Conservation (phyloP, 169 alveolate genomes). For the Eimeria necatrix region DNA sequence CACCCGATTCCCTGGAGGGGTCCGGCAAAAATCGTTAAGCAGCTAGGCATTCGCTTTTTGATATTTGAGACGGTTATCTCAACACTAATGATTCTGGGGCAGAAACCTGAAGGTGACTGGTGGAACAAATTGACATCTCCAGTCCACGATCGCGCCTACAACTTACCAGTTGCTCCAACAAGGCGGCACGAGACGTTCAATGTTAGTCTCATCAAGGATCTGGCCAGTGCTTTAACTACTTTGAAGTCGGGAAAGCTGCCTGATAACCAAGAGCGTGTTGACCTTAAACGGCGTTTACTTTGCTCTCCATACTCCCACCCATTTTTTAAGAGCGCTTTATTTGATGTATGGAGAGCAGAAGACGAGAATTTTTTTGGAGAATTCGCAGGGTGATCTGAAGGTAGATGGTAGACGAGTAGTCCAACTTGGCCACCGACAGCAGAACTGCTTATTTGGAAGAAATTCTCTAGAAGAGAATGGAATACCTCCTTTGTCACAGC, state of each 20-base stretch:
- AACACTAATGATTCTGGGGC: not conserved
- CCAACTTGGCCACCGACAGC: no score
- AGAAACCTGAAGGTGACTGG: not conserved
- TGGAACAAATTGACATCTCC: not conserved
- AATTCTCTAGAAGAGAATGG: no score
- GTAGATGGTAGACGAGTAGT: no score
- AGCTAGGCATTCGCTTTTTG: not conserved
- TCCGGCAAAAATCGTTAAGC: not conserved
- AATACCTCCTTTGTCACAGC: no score
- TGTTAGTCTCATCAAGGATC: not conserved
- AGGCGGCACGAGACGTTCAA: not conserved
- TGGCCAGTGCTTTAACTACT: not conserved
- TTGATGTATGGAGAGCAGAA: not conserved
- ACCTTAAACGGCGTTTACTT: not conserved
- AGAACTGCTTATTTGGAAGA: no score
- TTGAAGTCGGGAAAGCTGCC: not conserved
- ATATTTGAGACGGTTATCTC: not conserved
- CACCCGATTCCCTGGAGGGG: not conserved
- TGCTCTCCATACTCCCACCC: not conserved
- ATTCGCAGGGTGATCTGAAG: no score
- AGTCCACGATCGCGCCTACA: not conserved
- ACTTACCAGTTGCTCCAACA: no score
- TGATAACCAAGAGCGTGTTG: not conserved
- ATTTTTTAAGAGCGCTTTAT: not conserved
- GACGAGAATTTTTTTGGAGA: not conserved